phyloP scores from a whole-genome alignment of 148 eudicot genomes.

The Persicaria tinctoria region DNA sequence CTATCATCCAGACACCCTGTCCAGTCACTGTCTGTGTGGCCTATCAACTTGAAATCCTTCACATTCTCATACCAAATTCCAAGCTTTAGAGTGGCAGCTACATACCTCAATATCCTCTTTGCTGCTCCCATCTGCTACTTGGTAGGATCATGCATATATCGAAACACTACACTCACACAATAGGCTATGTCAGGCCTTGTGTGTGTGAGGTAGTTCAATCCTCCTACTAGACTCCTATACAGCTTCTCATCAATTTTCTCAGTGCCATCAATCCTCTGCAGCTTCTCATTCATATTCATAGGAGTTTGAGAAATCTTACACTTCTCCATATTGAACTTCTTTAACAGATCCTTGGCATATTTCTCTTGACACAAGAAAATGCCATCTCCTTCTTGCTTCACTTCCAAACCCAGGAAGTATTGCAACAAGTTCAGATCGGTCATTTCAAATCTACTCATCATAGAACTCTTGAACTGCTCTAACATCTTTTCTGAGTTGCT shows the following conservation, averaged over 20 bases:
- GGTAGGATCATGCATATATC: neutral
- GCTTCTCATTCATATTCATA: conserved; percentile 6
- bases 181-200: conserved; percentile 5
- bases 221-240: neutral
- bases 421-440: too few species aligned
- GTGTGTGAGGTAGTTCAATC: neutral
- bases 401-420: too few species aligned
- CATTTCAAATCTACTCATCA: too few species aligned
- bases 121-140: neutral
- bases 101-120: neutral
- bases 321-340: neutral
- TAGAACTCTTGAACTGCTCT: too few species aligned
- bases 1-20: too few species aligned
- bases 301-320: conserved; percentile 2
- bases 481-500: too few species aligned
- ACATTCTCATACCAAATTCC: neutral
- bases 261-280: neutral
- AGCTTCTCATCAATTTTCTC: neutral
- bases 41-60: too few species aligned
- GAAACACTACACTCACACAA: neutral
- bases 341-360: neutral
- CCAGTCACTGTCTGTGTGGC: too few species aligned
- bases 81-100: neutral
- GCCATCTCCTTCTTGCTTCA: too few species aligned
- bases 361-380: too few species aligned